Base-by-base conservation (phyloP, 306 rosid species). In the Begonia fuchsioides region DNA sequence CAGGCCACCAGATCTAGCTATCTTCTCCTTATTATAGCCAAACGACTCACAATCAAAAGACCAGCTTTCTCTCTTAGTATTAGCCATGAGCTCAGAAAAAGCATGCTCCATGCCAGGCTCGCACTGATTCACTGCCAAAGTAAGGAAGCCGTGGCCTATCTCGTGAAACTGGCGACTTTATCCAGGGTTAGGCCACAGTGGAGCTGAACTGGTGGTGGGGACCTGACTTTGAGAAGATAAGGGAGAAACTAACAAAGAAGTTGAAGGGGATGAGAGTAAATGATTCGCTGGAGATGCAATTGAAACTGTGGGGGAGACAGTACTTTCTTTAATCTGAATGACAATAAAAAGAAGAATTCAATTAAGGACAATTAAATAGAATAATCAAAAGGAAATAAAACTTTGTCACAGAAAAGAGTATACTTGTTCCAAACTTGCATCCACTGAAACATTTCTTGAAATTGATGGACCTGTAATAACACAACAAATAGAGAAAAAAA, bases 21-120 rank as follows among this genome's bases (percentile, higher is more conserved):
- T 61, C 76, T 80, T 87, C 46, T 51, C 78, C 67, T 66, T 70
- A 39, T 76, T 70, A 7, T 86, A 80, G 48, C 88, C 83, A 0
- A n/a, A n/a, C n/a, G n/a, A n/a, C n/a, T n/a, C n/a, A n/a, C n/a
- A n/a, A n/a, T n/a, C n/a, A n/a, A 83, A 87, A 51, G 96, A 87
- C 93, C 87, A 83, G 68, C 93, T 72, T 70, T 76, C 96, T 60
- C 94, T 74, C 53, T 76, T 94, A 38, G 88, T 82, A 14, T 83
- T 72, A 44, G 93, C 94, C 72, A 87, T 86, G 18, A 87, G 84
- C 78, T 87, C 96, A 14, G 96, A 83, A 60, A 87, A 87, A 61
- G 94, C 79, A 58, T 75, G 88, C 94, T 3, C 76, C 76, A 39
- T 75, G 83, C 49, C 93, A 87, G 47, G 80, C 82, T 38, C 78